Base-by-base conservation (phyloP, 129 eudicot species). In the Centella asiatica region DNA sequence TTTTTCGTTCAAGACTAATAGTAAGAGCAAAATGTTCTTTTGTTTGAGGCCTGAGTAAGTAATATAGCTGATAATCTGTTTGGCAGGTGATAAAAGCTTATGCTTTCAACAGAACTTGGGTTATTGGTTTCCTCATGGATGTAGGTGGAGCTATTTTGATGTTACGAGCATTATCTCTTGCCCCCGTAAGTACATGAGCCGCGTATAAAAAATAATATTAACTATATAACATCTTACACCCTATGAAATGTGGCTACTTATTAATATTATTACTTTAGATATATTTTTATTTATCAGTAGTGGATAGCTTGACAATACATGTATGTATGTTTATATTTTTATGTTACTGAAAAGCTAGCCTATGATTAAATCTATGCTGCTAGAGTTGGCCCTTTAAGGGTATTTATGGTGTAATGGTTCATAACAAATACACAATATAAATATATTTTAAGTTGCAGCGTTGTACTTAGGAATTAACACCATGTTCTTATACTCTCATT, bases 151-250 rank as follows among this genome's bases (percentile, higher is more conserved):
- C 99, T 56, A 0, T 87, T 27, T 72, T 93, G 80, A 92, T 87
- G 99, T 79, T 92, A 76, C 81, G 86, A 46, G 99, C 99, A 65
- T 83, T 92, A 71, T 92, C 96, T 71, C 90, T 74, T 56, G 99
- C 99, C 70, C 98, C 95, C 47, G 99, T 92, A 87, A 71, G 81
- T 71, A n/a, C 66, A 14, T 55, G 25, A 25, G 48, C 66, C 53
- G 23, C 44, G 57, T 52, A 40, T 61, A 49, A 19, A 26, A 51
- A 25, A 5, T 4, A 5, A 51, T n/a, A n/a, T n/a, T n/a, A n/a
- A n/a, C n/a, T n/a, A n/a, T n/a, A n/a, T n/a, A n/a, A n/a, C n/a
- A n/a, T n/a, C n/a, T n/a, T n/a, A n/a, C n/a, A n/a, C 32, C 24
- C 32, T n/a, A 13, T 3, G 19, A 29, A 18, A 29, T 28, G 6